Evolutionary conservation across 2,329 filamentous ascomycete genomes (phyloP), one percentile per base, ranked within the genome.

Genomic region (Metarhizium album): DNA sequence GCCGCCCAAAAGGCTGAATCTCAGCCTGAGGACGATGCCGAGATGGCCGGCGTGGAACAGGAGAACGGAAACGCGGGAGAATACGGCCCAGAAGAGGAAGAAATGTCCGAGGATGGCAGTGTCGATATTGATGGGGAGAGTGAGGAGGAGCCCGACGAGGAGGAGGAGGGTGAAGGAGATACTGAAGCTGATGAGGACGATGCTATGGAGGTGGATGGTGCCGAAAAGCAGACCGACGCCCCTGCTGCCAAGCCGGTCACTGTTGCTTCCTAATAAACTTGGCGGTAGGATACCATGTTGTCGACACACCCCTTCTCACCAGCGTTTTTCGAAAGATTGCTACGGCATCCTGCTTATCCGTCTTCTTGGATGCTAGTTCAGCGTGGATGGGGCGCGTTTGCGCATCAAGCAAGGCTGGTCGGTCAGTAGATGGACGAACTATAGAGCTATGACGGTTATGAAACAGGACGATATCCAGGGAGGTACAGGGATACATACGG

Each of bases 51-150:
- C 38, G 79, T 74, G 16, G 85, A 87, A 49, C 73, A 72, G 46
- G 72, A 63, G 46, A 59, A 59, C 47, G 62, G 60, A 20, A 63
- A 66, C 53, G 59, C 53, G 40, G 54, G 65, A 27, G 68, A 64
- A 33, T 69, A 70, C 35, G 70, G 67, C 40, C 72, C 75, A 22
- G 80, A 86, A 18, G 84, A 87, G 49, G 82, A 84, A 16, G 82
- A 82, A 53, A 73, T 74, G 57, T 86, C 83, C 16, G 86, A 90
- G 54, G 85, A 82, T 53, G 86, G 83, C 57, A 87, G 83, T 60
- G 86, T 90, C 64, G 86, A 90, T 64, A 80, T 90, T 45, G 86
- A 89, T 61, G 83, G 82, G 50, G 86, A 90, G 66, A 87, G 82
- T 59, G 82, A 82, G 58, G 85, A 85, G 31, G 83, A 83, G 54